A percentile compares a stretch with the other conserved stretches of the same genome.
Evolutionary conservation across 2,329 filamentous ascomycete species (phyloP).

Genomic region (Colletotrichum tropicale): DNA sequence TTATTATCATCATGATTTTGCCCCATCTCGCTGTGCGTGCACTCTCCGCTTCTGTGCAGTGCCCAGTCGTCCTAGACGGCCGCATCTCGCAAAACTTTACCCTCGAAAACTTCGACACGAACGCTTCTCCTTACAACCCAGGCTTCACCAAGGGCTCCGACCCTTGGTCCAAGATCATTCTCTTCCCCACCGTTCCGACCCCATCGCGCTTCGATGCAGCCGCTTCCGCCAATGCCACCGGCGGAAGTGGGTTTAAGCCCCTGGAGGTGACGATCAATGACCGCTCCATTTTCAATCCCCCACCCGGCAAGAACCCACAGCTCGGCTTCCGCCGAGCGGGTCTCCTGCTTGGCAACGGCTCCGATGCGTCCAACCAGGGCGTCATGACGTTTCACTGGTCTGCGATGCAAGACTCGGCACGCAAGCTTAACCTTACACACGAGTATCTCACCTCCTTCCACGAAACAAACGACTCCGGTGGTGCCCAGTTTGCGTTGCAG

Average conservation of each 20-base stretch:
- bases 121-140: constrained; percentile 50
- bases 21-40: background rate
- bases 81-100: constrained; percentile 43
- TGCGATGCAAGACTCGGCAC: constrained; percentile 53
- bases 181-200: constrained; percentile 43
- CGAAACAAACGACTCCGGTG: constrained; percentile 48
- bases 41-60: constrained; percentile 27
- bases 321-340: constrained; percentile 44
- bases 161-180: constrained; percentile 53
- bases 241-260: constrained; percentile 27
- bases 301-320: constrained; percentile 49
- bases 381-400: constrained; percentile 68
- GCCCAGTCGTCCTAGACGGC: constrained; percentile 49
- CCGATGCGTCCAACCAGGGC: constrained; percentile 54
- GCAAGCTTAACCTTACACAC: constrained; percentile 62
- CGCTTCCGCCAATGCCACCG: constrained; percentile 36
- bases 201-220: constrained; percentile 41
- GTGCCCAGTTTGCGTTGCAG: constrained; percentile 59
- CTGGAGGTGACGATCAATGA: constrained; percentile 62
- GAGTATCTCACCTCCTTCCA: constrained; percentile 63
- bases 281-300: constrained; percentile 60
- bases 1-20: background rate
- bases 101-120: constrained; percentile 47
- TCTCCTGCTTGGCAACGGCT: constrained; percentile 46
- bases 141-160: constrained; percentile 56